phyloP scores from a whole-genome alignment of 1,139 yeast species.

The Tardiomyces digboiensis region DNA sequence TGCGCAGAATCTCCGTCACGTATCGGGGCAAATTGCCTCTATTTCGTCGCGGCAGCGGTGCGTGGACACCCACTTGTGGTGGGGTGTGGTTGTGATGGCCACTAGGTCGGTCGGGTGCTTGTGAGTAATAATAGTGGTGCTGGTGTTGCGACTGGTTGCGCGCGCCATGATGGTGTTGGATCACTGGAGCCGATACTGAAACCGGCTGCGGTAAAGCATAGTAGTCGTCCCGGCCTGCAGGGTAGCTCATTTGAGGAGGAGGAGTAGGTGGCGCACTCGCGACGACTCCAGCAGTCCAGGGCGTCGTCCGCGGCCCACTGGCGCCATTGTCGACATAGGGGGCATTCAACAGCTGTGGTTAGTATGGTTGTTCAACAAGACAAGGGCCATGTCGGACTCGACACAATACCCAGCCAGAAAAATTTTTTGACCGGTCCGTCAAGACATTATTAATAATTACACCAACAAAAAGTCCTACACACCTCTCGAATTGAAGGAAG shows the following conservation, averaged over 20 bases:
- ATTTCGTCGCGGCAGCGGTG: conserved; percentile 24
- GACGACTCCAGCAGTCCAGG: background rate
- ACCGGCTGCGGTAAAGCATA: background rate
- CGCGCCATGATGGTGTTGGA: background rate
- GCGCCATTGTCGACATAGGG: background rate
- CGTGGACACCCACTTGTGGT: conserved; percentile 22
- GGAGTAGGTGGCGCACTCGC: background rate
- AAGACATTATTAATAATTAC: too few species aligned
- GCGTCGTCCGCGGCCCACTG: background rate
- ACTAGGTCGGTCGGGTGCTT: background rate
- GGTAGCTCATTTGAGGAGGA: background rate
- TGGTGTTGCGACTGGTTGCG: background rate
- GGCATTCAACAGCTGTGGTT: background rate
- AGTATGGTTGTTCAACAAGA: background rate
- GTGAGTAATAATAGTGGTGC: background rate
- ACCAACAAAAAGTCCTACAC: background rate
- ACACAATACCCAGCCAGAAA: too few species aligned
- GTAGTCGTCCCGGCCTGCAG: background rate
- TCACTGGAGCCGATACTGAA: background rate
- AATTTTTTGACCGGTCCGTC: too few species aligned
- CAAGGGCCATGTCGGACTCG: too few species aligned
- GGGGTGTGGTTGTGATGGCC: background rate
- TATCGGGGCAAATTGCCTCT: conserved; percentile 82
- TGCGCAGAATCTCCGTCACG: conserved; percentile 70
- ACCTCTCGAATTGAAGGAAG: background rate